Conservation (phyloP, 2,329 filamentous ascomycete genomes). For the Didymellaceae sp. region DNA sequence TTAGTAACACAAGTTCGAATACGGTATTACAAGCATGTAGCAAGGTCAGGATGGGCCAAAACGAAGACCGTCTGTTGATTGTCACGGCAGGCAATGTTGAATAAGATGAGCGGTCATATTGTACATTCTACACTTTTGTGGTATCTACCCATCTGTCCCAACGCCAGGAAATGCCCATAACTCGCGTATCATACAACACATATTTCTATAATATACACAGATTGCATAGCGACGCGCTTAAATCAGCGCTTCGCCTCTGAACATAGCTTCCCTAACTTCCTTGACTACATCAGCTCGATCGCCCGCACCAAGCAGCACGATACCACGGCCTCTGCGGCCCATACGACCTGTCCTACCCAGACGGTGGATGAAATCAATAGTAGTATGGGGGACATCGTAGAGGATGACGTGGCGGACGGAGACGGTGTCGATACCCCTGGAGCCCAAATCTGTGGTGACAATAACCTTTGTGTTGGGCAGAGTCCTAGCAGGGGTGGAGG, state of each 20-base stretch:
- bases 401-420: slow-evolving; percentile 90
- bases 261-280: slow-evolving; percentile 82
- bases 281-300: slow-evolving; percentile 89
- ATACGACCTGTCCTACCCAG: slow-evolving; percentile 91
- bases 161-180: too few species aligned
- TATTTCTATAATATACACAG: not conserved
- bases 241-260: slow-evolving; percentile 57
- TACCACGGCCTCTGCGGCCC: slow-evolving; percentile 85
- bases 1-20: too few species aligned
- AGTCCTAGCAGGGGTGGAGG: slow-evolving; percentile 45
- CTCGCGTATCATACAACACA: not conserved
- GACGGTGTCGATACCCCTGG: slow-evolving; percentile 90
- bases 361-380: slow-evolving; percentile 97
- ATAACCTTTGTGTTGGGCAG: slow-evolving; percentile 85
- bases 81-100: too few species aligned
- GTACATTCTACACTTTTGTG: too few species aligned
- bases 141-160: too few species aligned
- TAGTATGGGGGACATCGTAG: slow-evolving; percentile 97
- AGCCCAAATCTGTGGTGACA: slow-evolving; percentile 92
- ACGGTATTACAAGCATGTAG: too few species aligned
- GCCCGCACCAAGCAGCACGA: slow-evolving; percentile 87
- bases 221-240: slow-evolving; percentile 30
- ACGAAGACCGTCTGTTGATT: too few species aligned
- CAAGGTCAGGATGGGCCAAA: too few species aligned
- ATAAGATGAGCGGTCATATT: too few species aligned